Base-by-base conservation (phyloP, 2,329 filamentous ascomycete species). In the Xylariaceae sp. region DNA sequence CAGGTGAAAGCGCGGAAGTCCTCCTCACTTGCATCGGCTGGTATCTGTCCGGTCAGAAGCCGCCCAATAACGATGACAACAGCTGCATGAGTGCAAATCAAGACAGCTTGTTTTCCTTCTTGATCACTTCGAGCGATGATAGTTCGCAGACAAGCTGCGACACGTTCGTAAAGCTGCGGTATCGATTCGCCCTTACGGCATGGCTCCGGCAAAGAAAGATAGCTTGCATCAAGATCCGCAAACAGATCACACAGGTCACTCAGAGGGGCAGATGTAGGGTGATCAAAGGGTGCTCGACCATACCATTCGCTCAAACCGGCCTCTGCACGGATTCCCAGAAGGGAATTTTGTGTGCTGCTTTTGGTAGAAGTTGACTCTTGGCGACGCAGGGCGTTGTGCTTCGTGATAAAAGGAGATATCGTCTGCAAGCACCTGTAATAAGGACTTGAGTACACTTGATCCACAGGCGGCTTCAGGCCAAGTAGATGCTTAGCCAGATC, bases 341-440 rank as follows among this genome's bases (percentile, higher is more conserved):
- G 56, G 14, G 61, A 50, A 13, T 57, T 41, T 53, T 51, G 43
- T 46, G 59, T 39, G 43, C 45, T 56, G 48, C 56, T 38, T 11
- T 56, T 41, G 28, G 48, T 34, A 2, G 17, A 14, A 13, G 41
- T 14, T 17, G 16, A 50, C 10, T 17, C 33, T 18, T 19, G 43
- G 19, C 19, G 28, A 16, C 49, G 60, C 40, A 56, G 47, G 12
- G 58, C 34, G 18, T 60, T 65, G 59, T 69, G 65, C 45, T 83
- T 74, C 11, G 74, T 69, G 45, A 86, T 75, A 60, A 86, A 86
- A 0, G 91, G 90, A 44, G 80, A 76, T 47, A 96, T 83, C 2
- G 91, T 96, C 73, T 96, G 88, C 40, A 96, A 75, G 66, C 91
- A 96, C 58, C 91, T 83, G 70, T 94, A 96, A 72, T 90, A 96